Conservation (phyloP, 2,329 filamentous ascomycete species). For the Alternaria conjuncta region DNA sequence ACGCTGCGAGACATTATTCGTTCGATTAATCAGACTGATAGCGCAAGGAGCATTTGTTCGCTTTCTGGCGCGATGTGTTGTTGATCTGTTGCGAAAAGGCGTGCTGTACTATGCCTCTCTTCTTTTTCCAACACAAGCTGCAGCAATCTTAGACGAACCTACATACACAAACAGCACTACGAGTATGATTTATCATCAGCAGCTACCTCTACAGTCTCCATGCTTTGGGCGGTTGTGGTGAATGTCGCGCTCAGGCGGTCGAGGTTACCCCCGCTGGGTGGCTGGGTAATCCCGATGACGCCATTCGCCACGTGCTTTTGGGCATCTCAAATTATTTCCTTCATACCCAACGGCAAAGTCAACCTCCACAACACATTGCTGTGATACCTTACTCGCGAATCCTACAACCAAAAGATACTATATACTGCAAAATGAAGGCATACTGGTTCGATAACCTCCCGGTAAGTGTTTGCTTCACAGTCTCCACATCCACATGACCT, state of each 20-base stretch:
- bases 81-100: neutral
- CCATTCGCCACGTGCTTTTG: constrained; percentile 37
- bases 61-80: neutral
- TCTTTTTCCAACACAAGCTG: neutral
- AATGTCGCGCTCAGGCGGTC: neutral
- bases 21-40: neutral
- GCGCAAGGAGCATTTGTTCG: neutral
- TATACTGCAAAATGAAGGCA: constrained; percentile 63
- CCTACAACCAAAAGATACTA: neutral
- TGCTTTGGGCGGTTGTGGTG: neutral
- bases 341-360: constrained; percentile 3
- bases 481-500: constrained; percentile 18
- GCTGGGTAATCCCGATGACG: constrained; percentile 38
- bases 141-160: neutral
- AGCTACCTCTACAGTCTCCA: neutral
- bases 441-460: constrained; percentile 74
- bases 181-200: neutral
- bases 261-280: constrained; percentile 26
- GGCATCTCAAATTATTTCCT: constrained; percentile 13
- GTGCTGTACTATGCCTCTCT: neutral
- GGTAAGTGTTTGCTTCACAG: constrained; percentile 48
- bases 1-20: neutral
- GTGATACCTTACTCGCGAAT: neutral
- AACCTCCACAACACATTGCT: neutral
- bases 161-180: neutral